Evolutionary conservation across 768 basidiomycete species (phyloP).

Genomic region (Amanita pseudoporphyria): DNA sequence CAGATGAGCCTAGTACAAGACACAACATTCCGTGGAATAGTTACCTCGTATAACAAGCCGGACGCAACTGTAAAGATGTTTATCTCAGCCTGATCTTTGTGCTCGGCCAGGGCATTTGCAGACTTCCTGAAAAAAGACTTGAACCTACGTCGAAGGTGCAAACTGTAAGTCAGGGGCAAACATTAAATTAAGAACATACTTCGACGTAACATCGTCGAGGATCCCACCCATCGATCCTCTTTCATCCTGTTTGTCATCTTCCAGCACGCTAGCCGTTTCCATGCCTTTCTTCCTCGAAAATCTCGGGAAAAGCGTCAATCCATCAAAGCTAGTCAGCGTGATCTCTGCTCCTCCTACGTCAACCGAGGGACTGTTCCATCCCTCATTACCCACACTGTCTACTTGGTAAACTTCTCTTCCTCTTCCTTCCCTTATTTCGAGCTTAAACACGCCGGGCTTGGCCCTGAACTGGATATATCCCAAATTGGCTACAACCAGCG

Average conservation of each 20-base stretch:
- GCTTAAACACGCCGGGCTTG: conserved; percentile 76
- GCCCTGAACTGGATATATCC: conserved; percentile 97
- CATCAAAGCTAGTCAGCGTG: conserved; percentile 83
- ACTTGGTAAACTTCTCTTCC: conserved; percentile 74
- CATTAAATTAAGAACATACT: conserved; percentile 27
- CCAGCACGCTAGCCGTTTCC: conserved; percentile 77
- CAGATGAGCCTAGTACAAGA: conserved; percentile 4
- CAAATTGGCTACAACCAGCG: conserved; percentile 87
- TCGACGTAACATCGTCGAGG: conserved; percentile 38
- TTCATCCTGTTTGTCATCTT: conserved; percentile 23
- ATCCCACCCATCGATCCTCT: conserved; percentile 26
- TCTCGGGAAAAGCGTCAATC: conserved; percentile 80
- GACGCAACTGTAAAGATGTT: conserved; percentile 99
- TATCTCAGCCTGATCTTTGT: conserved; percentile 70
- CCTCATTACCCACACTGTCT: conserved; percentile 82
- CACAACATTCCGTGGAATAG: neutral
- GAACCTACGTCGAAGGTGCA: conserved; percentile 22
- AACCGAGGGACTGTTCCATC: conserved; percentile 75
- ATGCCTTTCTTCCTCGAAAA: conserved; percentile 61
- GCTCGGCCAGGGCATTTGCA: conserved; percentile 14
- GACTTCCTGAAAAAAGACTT: conserved; percentile 33
- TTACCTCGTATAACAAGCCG: conserved; percentile 89
- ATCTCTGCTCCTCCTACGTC: conserved; percentile 64
- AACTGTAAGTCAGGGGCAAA: conserved; percentile 11
- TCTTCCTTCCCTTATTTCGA: conserved; percentile 76